Evolutionary conservation across 1,284 basidiomycete genomes (phyloP), one percentile per base, ranked within the genome.

Genomic region (Rhodotorula sp.): DNA sequence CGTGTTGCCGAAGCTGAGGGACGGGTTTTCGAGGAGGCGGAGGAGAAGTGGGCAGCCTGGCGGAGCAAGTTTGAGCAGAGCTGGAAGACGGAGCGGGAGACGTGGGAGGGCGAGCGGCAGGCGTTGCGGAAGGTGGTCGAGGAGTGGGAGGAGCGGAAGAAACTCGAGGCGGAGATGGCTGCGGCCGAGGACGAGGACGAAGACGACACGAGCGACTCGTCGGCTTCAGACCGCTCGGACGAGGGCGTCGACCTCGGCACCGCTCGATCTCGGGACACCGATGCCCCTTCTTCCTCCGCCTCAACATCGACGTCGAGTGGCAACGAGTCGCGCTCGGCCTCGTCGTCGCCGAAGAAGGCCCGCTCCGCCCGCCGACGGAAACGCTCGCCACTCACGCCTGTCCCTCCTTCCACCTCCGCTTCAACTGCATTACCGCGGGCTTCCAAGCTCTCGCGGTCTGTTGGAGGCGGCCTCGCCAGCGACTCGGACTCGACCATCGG

Each of bases 81-180:
- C 26, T 80, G 79, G 78, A 74, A 73, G 62, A 81, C 83, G 65
- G 88, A 93, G 55, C 86, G 89, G 72, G 87, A 91, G 74, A 88
- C 89, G 60, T 93, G 93, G 91, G 85, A 85, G 10, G 82, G 86
- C 31, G 94, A 96, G 80, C 84, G 92, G 4, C 88, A 90, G 71
- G 84, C 90, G 44, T 83, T 96, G 11, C 83, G 84, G 52, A 84
- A 85, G 30, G 89, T 91, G 15, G 85, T 89, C 48, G 86, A 89
- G 50, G 91, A 94, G 71, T 94, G 91, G 89, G 94, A 96, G 74
- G 84, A 83, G 81, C 31, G 81, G 37, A 80, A 78, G 40, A 74
- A 80, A 24, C 79, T 76, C 44, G 77, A 74, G 70, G 52, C 34
- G 62, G n/a, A 47, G 37, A 46, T 86, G 89, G 47, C 90, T 93